Conservation (phyloP, 1,284 basidiomycete genomes). For the Ustilago nuda region DNA sequence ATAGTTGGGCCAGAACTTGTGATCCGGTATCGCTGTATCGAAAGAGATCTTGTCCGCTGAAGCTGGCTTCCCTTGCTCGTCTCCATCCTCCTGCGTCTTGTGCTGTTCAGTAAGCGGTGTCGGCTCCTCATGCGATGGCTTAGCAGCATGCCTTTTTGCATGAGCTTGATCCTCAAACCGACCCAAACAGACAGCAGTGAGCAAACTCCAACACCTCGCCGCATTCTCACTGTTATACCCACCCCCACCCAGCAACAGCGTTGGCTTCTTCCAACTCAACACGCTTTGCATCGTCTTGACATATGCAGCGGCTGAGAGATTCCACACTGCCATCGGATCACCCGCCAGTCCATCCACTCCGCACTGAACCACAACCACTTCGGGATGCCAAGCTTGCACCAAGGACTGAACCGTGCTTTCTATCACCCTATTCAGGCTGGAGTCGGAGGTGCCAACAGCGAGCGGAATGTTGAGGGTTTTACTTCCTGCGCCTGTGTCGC, state of each 20-base stretch:
- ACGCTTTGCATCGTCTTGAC: conserved; percentile 29
- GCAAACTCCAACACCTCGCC: conserved; percentile 37
- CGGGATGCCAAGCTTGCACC: conserved; percentile 77
- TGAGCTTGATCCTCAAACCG: conserved; percentile 11
- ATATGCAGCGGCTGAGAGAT: conserved; percentile 76
- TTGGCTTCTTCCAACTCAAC: conserved; percentile 41
- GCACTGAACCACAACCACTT: conserved; percentile 84
- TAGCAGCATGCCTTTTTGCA: neutral
- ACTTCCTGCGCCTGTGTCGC: conserved; percentile 19
- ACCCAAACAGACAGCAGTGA: conserved; percentile 43
- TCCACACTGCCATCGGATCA: conserved; percentile 78
- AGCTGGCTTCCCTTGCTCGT: neutral
- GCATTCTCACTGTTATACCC: conserved; percentile 50
- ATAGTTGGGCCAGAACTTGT: conserved; percentile 45
- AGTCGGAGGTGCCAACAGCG: conserved; percentile 24
- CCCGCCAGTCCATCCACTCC: conserved; percentile 86
- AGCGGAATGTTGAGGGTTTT: conserved; percentile 49
- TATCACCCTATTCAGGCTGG: conserved; percentile 29
- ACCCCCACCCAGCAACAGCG: conserved; percentile 51
- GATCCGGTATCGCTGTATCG: conserved; percentile 34
- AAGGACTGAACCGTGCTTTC: conserved; percentile 72
- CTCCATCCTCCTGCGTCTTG: neutral
- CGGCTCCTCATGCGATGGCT: conserved; percentile 6
- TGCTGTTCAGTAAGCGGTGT: conserved; percentile 16
- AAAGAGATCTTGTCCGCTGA: conserved; percentile 36